Evolutionary conservation across 441 rosid genomes (phyloP).

Genomic region (Arabidopsis lyrata): DNA sequence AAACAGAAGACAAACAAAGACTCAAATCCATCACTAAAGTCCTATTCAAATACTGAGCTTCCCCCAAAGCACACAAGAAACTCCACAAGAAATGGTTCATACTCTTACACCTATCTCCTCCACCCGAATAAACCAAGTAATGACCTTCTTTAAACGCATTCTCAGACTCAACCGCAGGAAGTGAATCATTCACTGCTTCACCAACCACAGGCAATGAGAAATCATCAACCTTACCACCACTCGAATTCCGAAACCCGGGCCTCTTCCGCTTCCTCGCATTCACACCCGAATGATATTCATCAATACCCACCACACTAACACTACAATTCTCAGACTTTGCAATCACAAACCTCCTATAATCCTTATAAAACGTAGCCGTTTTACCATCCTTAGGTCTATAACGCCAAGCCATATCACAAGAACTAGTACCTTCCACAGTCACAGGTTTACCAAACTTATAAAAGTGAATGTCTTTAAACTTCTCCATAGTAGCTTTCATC

Average conservation of each 20-base stretch:
- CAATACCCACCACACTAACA: conserved; percentile 59
- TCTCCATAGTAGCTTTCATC: conserved; percentile 84
- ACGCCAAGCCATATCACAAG: conserved; percentile 94
- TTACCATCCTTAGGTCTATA: conserved; percentile 92
- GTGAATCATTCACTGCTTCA: conserved; percentile 76
- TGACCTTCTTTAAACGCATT: conserved; percentile 66
- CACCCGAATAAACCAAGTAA: conserved; percentile 80
- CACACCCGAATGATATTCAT: conserved; percentile 87
- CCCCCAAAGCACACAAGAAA: conserved; percentile 92
- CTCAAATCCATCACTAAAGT: conserved; percentile 89
- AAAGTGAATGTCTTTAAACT: conserved; percentile 83
- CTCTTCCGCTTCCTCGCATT: conserved; percentile 90
- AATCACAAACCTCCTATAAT: conserved; percentile 77
- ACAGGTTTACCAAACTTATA: conserved; percentile 85
- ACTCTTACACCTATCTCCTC: conserved; percentile 91
- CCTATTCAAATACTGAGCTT: conserved; percentile 89
- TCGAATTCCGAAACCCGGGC: conserved; percentile 68
- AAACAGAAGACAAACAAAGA: conserved; percentile 74
- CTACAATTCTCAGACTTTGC: conserved; percentile 71
- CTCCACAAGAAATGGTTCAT: conserved; percentile 95
- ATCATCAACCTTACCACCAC: conserved; percentile 42
- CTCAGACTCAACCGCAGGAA: conserved; percentile 79
- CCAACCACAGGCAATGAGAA: conserved; percentile 65
- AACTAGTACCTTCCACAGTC: conserved; percentile 60
- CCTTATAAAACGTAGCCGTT: conserved; percentile 82